phyloP scores from a whole-genome alignment of 2,329 filamentous ascomycete species.

The Hymenotorrendiella dingleyae region DNA sequence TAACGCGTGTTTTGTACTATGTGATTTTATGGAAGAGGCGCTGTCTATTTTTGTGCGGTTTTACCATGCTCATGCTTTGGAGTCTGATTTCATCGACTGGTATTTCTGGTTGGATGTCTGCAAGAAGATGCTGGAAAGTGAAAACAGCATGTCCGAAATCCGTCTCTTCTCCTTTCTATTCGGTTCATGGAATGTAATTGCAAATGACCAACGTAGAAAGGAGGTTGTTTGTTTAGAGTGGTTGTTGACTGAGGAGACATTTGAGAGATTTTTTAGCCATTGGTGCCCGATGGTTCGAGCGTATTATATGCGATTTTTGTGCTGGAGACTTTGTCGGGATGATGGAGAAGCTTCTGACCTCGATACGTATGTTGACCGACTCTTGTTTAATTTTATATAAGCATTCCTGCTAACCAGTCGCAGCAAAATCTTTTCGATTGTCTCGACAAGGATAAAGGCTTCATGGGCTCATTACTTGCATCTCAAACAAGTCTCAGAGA shows the following conservation, averaged over 20 bases:
- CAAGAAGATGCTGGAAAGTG: slow-evolving; percentile 60
- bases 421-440: slow-evolving; percentile 51
- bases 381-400: background rate
- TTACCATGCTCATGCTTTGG: slow-evolving; percentile 36
- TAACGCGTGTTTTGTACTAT: slow-evolving; percentile 66
- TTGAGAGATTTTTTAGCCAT: slow-evolving; percentile 64
- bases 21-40: slow-evolving; percentile 67
- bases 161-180: slow-evolving; percentile 64
- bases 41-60: slow-evolving; percentile 59
- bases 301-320: slow-evolving; percentile 66
- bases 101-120: slow-evolving; percentile 64
- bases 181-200: slow-evolving; percentile 56
- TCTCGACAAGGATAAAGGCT: slow-evolving; percentile 51
- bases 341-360: slow-evolving; percentile 46
- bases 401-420: slow-evolving; percentile 20
- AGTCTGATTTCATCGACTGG: slow-evolving; percentile 50
- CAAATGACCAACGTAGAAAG: slow-evolving; percentile 50
- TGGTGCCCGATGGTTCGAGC: slow-evolving; percentile 76
- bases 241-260: slow-evolving; percentile 54
- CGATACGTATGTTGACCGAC: slow-evolving; percentile 46
- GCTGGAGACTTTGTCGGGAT: slow-evolving; percentile 63
- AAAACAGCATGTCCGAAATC: slow-evolving; percentile 68
- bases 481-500: slow-evolving; percentile 50
- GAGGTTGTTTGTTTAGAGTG: slow-evolving; percentile 55
- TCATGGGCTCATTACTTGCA: slow-evolving; percentile 59